Percentiles rank a stretch among this genome's conserved stretches.
Conservation (phyloP, 1,284 basidiomycete species). For the Bondarzewia mesenterica region DNA sequence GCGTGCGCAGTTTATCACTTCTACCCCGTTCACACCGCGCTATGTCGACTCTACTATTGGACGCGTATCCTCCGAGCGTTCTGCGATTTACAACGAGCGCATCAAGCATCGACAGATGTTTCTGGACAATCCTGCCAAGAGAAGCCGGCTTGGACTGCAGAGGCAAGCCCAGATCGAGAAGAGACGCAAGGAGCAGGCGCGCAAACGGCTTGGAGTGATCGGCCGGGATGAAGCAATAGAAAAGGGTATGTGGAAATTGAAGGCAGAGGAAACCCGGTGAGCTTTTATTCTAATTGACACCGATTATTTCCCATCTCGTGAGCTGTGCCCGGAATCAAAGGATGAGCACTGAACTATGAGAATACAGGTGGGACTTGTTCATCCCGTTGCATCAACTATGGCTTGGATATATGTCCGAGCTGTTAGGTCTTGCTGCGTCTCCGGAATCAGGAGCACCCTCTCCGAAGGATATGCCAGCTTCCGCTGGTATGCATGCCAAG, state of each 20-base stretch:
- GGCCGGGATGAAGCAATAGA: constrained; percentile 42
- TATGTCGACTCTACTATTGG: not conserved
- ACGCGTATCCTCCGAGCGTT: not conserved
- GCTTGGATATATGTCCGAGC: constrained; percentile 82
- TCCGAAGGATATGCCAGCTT: constrained; percentile 37
- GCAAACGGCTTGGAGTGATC: constrained; percentile 36
- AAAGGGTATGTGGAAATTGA: constrained; percentile 57
- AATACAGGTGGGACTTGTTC: constrained; percentile 63
- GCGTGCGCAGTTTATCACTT: not conserved
- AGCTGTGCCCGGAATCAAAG: too few relatives aligned
- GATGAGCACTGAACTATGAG: too few relatives aligned
- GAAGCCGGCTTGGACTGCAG: not conserved
- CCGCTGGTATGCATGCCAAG: constrained; percentile 63
- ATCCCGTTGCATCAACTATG: constrained; percentile 76
- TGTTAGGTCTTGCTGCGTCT: constrained; percentile 48
- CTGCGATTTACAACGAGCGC: not conserved
- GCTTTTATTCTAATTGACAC: too few relatives aligned
- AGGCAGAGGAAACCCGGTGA: constrained; percentile 50
- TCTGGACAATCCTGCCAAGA: not conserved
- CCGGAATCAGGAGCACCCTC: constrained; percentile 25
- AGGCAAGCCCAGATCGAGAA: constrained; percentile 38
- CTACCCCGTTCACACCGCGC: not conserved
- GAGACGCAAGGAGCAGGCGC: constrained; percentile 36
- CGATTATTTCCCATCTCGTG: too few relatives aligned
- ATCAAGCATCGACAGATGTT: not conserved